Base-by-base conservation (phyloP, 306 rosid species). In the Vigna radiata region DNA sequence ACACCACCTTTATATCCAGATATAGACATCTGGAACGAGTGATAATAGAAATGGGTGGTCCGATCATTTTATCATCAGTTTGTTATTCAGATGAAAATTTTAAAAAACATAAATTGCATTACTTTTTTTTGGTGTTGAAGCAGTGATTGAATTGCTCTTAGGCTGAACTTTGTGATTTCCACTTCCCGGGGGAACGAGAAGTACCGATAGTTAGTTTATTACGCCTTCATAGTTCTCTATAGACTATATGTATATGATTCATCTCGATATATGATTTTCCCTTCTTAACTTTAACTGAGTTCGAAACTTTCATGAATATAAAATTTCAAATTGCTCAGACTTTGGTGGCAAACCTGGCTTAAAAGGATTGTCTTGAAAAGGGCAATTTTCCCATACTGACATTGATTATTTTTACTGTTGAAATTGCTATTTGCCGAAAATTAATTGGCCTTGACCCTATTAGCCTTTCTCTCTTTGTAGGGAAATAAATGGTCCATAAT, bases 401-500 rank as follows among this genome's bases (percentile, higher is more conserved):
- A 52, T 66, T 47, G 31, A 72, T 65, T 27, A 29, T 67, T 63
- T 41, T 47, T 11, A 23, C 46, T 29, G 59, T 67, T 62, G 37
- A 66, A 37, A 15, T 73, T 83, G 33, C 47, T 69, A 78, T 73
- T 59, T 50, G 16, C 73, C 67, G 68, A 78, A 78, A 41, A 74
- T 8, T 70, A 56, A 83, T 52, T 48, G 21, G 29, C 73, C 80
- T 73, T 78, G 68, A 76, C 73, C 69, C 64, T 16, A 41, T 67
- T 55, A 31, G 74, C 46, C 47, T 79, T 68, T 69, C 63, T 62
- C 74, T 46, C 68, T 41, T 50, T 43, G 80, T 48, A 65, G 39
- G 69, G 59, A 83, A 78, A 78, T 8, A 62, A 78, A 78, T 73
- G 86, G 86, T 73, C 86, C 83, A 75, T 79, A 68, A 61, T 68